These are phyloP conservation scores for Malus domestica DNA, from an alignment of 306 rosid genomes.

Conservation along the genomic window ASM211411v1 NC_041803.1:40223501-40224000, in stretches of 20 bases:
- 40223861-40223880: no score
- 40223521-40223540: constrained; percentile 25
- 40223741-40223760: background rate
- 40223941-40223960: no score
- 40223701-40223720: background rate
- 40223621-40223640: no score
- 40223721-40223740: background rate
- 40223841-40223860: background rate
- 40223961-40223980: no score
- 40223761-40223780: background rate
- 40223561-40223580: no score
- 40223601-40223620: no score
- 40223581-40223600: no score
- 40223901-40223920: background rate
- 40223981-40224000: no score
- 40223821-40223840: background rate
- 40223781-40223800: no score
- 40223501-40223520: constrained; percentile 19
- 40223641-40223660: background rate
- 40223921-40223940: no score
- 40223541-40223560: background rate
- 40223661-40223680: background rate
- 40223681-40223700: background rate
- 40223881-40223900: background rate
- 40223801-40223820: background rate